Evolutionary conservation across 2,329 filamentous ascomycete genomes (phyloP).

Genomic region (Fusarium armeniacum): DNA sequence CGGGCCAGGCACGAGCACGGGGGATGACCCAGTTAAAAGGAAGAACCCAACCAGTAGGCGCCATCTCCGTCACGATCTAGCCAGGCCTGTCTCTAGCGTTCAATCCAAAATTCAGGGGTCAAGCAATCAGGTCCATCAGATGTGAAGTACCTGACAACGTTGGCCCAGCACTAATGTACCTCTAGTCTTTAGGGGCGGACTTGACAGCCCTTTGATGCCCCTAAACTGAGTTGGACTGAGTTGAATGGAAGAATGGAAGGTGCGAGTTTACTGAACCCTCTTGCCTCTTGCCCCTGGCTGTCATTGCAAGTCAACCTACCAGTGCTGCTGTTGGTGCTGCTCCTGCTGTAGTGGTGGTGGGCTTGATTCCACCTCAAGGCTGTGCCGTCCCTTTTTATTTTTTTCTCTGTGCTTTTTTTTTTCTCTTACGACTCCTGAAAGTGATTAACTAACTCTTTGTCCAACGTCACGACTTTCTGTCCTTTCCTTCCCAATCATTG

Average conservation of each 20-base stretch:
- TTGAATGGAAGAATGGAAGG: conserved; percentile 37
- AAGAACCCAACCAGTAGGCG: conserved; percentile 40
- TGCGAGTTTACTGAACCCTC: conserved; percentile 20
- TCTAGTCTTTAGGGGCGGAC: conserved; percentile 37
- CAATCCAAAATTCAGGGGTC: conserved; percentile 39
- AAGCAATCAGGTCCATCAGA: conserved; percentile 31
- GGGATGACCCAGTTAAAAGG: conserved; percentile 21
- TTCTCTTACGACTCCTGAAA: conserved; percentile 37
- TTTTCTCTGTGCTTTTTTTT: conserved; percentile 24
- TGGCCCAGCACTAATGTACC: conserved; percentile 43
- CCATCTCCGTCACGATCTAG: conserved; percentile 24
- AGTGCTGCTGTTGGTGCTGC: not conserved
- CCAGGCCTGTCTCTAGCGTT: conserved; percentile 22
- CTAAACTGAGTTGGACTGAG: conserved; percentile 11
- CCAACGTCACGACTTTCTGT: conserved; percentile 25
- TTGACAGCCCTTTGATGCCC: conserved; percentile 45
- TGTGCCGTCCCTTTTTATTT: conserved; percentile 39
- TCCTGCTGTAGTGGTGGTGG: conserved; percentile 20
- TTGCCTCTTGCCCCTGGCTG: conserved; percentile 19
- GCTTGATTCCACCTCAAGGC: conserved; percentile 36
- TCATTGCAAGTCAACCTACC: not conserved
- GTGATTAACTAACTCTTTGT: conserved; percentile 29
- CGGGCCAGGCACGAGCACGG: conserved; percentile 43
- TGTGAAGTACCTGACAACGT: conserved; percentile 42
- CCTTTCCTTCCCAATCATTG: conserved; percentile 13